A percentile compares a stretch with the other conserved stretches of the same genome.
phyloP scores from a whole-genome alignment of 1,284 basidiomycete species.

The Ustilago sp. region DNA sequence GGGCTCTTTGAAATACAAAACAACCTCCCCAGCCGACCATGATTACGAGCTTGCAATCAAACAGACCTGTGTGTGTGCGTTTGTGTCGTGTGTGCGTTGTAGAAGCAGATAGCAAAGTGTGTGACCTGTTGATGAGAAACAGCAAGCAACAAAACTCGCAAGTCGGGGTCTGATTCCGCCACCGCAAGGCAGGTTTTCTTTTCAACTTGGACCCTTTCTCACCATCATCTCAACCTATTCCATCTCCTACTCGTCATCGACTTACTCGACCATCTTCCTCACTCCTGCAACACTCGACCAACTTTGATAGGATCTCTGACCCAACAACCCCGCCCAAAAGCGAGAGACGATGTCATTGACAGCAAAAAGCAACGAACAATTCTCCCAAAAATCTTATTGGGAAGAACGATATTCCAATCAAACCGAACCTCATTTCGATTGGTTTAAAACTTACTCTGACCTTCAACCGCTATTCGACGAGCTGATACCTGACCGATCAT shows the following conservation, averaged over 20 bases:
- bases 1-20: background rate
- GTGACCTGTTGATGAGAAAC: too few relatives aligned
- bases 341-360: conserved; percentile 29
- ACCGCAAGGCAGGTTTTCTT: background rate
- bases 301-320: too few relatives aligned
- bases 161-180: conserved; percentile 9
- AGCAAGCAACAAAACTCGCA: background rate
- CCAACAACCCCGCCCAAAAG: background rate
- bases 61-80: background rate
- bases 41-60: background rate
- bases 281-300: too few relatives aligned
- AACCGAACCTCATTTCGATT: conserved; percentile 57
- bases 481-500: conserved; percentile 42
- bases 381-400: conserved; percentile 60
- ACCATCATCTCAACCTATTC: background rate
- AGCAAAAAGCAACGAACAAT: conserved; percentile 56
- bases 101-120: background rate
- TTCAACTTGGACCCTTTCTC: conserved; percentile 19
- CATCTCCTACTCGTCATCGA: background rate
- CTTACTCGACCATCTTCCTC: too few relatives aligned
- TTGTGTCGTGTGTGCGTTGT: background rate
- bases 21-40: background rate
- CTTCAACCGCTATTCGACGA: conserved; percentile 17
- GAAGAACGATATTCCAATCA: conserved; percentile 56
- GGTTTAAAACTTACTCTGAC: conserved; percentile 50